Base-by-base conservation (phyloP, 1,284 basidiomycete genomes). In the Baeospora myosura region DNA sequence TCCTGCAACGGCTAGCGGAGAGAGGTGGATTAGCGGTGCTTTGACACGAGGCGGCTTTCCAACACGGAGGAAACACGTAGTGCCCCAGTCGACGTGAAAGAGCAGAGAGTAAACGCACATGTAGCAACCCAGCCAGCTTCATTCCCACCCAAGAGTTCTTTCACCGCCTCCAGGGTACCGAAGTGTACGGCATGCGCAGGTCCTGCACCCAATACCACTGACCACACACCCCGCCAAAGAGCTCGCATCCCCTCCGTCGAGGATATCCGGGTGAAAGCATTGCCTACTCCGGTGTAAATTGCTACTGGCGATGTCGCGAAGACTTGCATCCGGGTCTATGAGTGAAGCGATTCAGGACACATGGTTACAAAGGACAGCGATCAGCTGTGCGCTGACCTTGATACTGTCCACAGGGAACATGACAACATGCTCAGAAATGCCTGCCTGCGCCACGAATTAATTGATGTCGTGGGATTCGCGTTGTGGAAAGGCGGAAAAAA, bases 391-490 rank as follows among this genome's bases (percentile, higher is more conserved):
- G 64, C 81, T 51, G 46, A 90, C 95, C 74, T 98, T 98, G 63
- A 99, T 96, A 56, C 90, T 93, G 67, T 99, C 96, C 49, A 98
- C 74, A 3, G 96, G 96, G 61, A 91, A 99, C 88, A 99, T 98
- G 60, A 96, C 91, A 20, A 94, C 90, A 66, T 99, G 96, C 64
- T 99, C 96, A 42, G 92, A 93, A 55, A 99, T 98, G 48, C 96
- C 96, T 52, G 96, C 95, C 90, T 94, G 60, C 3, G 48, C 29
- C n/a, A n/a, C 41, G 42, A n/a, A 46, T 38, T 47, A 36, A 44
- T 18, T 45, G 43, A 38, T 18, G 22, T 33, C n/a, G 8, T 21
- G 18, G 24, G 40, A 38, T 29, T 26, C 26, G 25, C 32, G n/a
- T n/a, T n/a, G n/a, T n/a, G n/a, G 35, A 43, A 36, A 44, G 30